phyloP scores from a whole-genome alignment of 768 basidiomycete genomes.

The Pisolithus albus region DNA sequence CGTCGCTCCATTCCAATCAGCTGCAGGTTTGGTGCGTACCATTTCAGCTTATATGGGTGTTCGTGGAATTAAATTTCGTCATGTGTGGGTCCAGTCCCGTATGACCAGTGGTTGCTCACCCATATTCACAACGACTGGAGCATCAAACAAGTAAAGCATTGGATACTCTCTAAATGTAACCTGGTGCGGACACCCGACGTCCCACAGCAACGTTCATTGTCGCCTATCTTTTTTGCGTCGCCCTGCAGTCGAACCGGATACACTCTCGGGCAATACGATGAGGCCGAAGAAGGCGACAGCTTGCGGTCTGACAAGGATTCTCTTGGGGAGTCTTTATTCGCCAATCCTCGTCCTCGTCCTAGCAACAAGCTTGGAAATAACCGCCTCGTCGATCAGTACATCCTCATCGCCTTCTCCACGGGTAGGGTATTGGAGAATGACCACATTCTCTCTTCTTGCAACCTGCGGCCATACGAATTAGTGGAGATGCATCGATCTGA shows the following conservation, averaged over 20 bases:
- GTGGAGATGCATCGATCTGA: constrained; percentile 56
- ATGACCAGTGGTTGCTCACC: constrained; percentile 75
- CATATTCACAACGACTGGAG: constrained; percentile 57
- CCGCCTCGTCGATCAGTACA: constrained; percentile 34
- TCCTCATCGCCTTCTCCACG: constrained; percentile 59
- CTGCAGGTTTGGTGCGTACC: constrained; percentile 49
- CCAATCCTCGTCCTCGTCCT: constrained; percentile 7
- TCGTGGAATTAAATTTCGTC: background rate
- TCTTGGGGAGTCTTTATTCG: constrained; percentile 1
- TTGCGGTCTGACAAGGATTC: constrained; percentile 2
- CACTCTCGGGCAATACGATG: constrained; percentile 21
- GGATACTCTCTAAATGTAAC: constrained; percentile 53
- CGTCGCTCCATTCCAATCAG: constrained; percentile 36
- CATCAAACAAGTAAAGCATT: constrained; percentile 55
- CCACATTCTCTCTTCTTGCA: constrained; percentile 49
- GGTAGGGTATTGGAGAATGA: constrained; percentile 68
- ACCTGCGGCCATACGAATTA: constrained; percentile 54
- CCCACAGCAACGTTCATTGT: constrained; percentile 40
- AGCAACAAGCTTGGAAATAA: constrained; percentile 6
- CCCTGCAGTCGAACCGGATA: constrained; percentile 10
- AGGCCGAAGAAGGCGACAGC: constrained; percentile 29
- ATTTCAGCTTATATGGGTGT: background rate
- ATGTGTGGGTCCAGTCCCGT: constrained; percentile 39
- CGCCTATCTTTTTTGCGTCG: constrained; percentile 64
- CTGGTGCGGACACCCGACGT: constrained; percentile 27